These are phyloP conservation scores for Xylaria hypoxylon DNA, from an alignment of 2,329 filamentous ascomycete species.

Conservation along the genomic window DNA sequence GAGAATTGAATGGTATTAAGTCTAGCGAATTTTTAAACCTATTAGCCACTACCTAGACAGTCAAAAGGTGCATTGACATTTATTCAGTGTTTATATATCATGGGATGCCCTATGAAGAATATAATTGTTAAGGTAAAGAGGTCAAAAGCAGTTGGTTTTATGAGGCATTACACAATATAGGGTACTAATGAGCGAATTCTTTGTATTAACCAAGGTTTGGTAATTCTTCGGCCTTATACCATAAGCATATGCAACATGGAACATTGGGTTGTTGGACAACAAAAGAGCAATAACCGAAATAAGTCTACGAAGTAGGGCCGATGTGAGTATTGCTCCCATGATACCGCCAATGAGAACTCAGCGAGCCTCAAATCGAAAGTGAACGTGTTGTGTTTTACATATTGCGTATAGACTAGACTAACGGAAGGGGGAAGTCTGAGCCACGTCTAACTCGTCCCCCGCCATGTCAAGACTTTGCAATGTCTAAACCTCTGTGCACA, in stretches of 20 bases:
- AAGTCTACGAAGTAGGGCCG: background rate
- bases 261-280: background rate
- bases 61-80: no score
- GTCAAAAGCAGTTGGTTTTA: no score
- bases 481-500: constrained; percentile 27
- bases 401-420: constrained; percentile 27
- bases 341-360: background rate
- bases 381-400: constrained; percentile 40
- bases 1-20: background rate
- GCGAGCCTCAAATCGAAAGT: constrained; percentile 18
- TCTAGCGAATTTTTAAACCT: background rate
- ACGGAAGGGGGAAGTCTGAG: constrained; percentile 13
- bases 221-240: no score
- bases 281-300: background rate
- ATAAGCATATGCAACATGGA: no score
- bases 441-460: constrained; percentile 26
- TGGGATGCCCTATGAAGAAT: no score
- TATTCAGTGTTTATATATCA: no score
- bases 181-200: no score
- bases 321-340: background rate
- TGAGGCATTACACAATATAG: no score
- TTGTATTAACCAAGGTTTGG: no score
- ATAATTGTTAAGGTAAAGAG: no score
- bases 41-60: no score
- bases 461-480: constrained; percentile 20